phyloP scores from a whole-genome alignment of 257 asterid species.

The Solanum gracilifrons region DNA sequence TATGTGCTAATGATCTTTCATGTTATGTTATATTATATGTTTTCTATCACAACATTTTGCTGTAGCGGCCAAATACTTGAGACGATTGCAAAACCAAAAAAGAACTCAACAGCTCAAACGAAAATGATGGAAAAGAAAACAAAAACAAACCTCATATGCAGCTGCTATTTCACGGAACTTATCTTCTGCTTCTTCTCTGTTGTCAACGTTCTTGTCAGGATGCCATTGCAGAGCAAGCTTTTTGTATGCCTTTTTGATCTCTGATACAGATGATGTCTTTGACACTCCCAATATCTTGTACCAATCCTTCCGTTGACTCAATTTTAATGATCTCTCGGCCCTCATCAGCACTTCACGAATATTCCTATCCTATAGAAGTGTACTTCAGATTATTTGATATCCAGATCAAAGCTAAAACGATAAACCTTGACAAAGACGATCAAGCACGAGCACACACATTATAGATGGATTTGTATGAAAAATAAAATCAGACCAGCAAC shows the following conservation, averaged over 20 bases:
- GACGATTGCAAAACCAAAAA: not conserved
- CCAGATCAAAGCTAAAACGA: not conserved
- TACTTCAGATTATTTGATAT: not conserved
- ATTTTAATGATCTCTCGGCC: not conserved
- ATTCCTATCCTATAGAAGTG: not conserved
- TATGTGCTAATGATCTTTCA: not conserved
- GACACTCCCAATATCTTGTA: not conserved
- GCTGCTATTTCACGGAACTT: constrained; percentile 91
- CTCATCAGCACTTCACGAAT: not conserved
- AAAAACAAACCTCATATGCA: constrained; percentile 65
- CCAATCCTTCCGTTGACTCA: not conserved
- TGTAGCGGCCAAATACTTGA: not conserved
- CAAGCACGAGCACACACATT: not conserved
- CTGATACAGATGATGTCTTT: constrained; percentile 23
- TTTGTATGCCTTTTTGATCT: constrained; percentile 88
- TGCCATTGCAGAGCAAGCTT: constrained; percentile 97
- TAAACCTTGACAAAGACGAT: not conserved
- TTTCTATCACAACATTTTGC: not conserved
- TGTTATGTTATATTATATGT: not conserved
- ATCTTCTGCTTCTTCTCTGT: constrained; percentile 89
- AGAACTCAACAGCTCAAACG: not conserved
- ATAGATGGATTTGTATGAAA: not conserved
- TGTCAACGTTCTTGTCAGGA: constrained; percentile 85
- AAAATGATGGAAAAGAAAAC: not conserved
- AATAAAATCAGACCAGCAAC: not conserved